Conservation (phyloP, 1,284 basidiomycete species). For the Xerocomus amazonicus region DNA sequence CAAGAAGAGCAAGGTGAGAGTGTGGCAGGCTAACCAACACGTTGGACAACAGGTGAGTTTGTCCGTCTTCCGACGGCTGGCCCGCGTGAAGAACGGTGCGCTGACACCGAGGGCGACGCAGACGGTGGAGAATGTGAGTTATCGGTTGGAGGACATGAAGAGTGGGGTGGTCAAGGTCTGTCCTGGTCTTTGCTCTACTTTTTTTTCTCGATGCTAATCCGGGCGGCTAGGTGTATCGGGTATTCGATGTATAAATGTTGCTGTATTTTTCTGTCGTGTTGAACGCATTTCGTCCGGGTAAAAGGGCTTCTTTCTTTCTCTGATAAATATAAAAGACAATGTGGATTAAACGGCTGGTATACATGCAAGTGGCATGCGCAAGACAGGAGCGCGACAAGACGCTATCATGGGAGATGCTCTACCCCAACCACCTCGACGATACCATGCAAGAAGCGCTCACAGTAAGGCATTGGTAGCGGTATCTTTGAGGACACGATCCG, state of each 20-base stretch:
- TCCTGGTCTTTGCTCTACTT: not conserved
- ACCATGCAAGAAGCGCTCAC: not conserved
- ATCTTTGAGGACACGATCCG: not conserved
- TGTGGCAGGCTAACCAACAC: constrained; percentile 78
- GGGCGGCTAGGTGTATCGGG: constrained; percentile 45
- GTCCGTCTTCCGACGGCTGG: constrained; percentile 31
- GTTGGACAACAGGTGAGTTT: constrained; percentile 67
- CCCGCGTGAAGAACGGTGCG: constrained; percentile 30
- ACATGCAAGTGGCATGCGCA: not conserved
- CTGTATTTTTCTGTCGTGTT: too few species aligned
- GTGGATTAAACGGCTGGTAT: not conserved
- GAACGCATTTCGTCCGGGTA: too few species aligned
- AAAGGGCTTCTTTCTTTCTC: not conserved
- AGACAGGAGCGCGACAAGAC: too few species aligned
- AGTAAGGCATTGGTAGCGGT: not conserved
- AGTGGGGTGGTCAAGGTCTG: constrained; percentile 73
- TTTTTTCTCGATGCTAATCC: not conserved
- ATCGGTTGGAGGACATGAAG: constrained; percentile 87
- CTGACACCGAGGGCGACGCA: constrained; percentile 31
- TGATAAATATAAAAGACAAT: not conserved
- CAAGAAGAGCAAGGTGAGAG: constrained; percentile 82
- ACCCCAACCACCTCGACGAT: too few species aligned
- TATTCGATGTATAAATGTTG: constrained; percentile 34
- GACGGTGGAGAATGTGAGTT: constrained; percentile 78
- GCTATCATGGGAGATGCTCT: too few species aligned